phyloP scores from a whole-genome alignment of 495 filamentous ascomycete genomes.

The Sphaerosporella brunnea region DNA sequence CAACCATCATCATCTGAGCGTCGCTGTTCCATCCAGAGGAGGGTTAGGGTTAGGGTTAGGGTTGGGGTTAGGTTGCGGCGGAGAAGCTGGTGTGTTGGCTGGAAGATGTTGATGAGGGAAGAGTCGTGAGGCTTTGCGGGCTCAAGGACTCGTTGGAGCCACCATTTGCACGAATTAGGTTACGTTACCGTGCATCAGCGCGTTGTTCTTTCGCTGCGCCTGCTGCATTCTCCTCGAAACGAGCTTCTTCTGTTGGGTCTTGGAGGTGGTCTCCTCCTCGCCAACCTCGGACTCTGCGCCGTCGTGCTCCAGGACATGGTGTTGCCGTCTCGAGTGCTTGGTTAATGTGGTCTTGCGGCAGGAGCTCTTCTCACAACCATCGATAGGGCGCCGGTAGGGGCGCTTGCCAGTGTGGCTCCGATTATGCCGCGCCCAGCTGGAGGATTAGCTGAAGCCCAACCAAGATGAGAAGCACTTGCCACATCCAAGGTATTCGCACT shows the following conservation, averaged over 20 bases:
- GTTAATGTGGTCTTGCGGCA: constrained; percentile 79
- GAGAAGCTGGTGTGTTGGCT: constrained; percentile 24
- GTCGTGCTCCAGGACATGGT: constrained; percentile 41
- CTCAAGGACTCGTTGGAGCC: constrained; percentile 23
- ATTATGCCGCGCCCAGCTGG: constrained; percentile 68
- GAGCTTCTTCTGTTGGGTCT: constrained; percentile 19
- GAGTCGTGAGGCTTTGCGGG: constrained; percentile 22
- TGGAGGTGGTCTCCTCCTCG: constrained; percentile 34
- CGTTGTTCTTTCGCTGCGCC: neutral
- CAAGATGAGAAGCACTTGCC: constrained; percentile 73
- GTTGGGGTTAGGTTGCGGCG: no score
- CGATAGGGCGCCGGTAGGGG: constrained; percentile 61
- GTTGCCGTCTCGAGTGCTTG: constrained; percentile 57
- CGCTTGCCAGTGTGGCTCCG: constrained; percentile 74
- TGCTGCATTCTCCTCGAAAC: neutral
- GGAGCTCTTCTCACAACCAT: constrained; percentile 69
- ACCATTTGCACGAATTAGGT: neutral
- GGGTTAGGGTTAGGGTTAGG: no score
- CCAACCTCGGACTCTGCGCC: constrained; percentile 36
- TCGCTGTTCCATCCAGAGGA: neutral
- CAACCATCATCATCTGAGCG: neutral
- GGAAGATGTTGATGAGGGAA: constrained; percentile 16
- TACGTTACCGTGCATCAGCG: neutral
- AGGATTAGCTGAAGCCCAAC: constrained; percentile 47
- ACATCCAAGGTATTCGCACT: constrained; percentile 60